phyloP scores from a whole-genome alignment of 371 early-diverging fungal genomes.

The Chytridium lagenaria region DNA sequence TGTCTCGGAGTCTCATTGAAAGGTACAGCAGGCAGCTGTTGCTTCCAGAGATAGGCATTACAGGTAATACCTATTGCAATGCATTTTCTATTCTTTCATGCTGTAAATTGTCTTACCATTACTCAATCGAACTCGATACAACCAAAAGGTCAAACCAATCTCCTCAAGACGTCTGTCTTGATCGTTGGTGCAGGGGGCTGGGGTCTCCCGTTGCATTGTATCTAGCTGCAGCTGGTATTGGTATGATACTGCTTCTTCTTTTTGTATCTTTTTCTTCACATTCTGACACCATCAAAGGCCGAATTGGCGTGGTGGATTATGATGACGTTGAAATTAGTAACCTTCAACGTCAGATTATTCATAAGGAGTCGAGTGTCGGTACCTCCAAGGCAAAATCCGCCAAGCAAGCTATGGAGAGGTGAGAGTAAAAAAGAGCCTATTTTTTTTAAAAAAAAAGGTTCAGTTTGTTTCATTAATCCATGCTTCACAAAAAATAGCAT shows the following conservation, averaged over 20 bases:
- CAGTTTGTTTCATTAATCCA: constrained; percentile 57
- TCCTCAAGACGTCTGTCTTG: constrained; percentile 80
- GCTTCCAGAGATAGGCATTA: constrained; percentile 81
- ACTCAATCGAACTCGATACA: background rate
- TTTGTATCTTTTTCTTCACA: background rate
- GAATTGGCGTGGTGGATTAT: constrained; percentile 94
- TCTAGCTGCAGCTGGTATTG: constrained; percentile 92
- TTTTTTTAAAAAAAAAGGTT: background rate
- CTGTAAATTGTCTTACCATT: too few relatives aligned
- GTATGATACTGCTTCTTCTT: constrained; percentile 32
- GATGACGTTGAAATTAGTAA: constrained; percentile 95
- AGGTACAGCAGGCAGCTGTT: constrained; percentile 96
- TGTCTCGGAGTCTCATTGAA: too few relatives aligned
- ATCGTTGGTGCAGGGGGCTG: constrained; percentile 98
- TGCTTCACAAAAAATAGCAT: too few relatives aligned
- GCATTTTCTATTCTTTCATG: background rate
- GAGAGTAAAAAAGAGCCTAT: background rate
- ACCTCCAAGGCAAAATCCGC: constrained; percentile 86
- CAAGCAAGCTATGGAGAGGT: constrained; percentile 58
- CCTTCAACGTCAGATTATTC: constrained; percentile 96
- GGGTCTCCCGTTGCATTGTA: constrained; percentile 93
- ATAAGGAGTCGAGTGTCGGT: constrained; percentile 78
- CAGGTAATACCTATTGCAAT: constrained; percentile 61
- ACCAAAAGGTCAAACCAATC: constrained; percentile 74
- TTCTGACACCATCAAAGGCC: constrained; percentile 45